A percentile compares a stretch with the other conserved stretches of the same genome.
Evolutionary conservation across 768 basidiomycete genomes (phyloP).

Genomic region (Tulasnella sp.): DNA sequence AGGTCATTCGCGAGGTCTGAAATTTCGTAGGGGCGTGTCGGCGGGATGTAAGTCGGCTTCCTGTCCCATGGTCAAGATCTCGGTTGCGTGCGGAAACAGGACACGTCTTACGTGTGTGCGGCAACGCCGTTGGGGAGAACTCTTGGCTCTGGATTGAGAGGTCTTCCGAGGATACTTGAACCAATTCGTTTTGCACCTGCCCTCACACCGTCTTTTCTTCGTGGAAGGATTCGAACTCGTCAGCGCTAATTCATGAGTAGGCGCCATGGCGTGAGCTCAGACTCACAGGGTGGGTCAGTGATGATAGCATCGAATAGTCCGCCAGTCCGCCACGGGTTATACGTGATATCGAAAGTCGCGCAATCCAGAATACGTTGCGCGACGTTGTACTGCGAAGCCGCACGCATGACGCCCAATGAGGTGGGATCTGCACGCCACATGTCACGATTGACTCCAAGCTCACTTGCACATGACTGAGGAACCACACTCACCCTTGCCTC

Average conservation of each 20-base stretch:
- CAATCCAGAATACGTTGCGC: constrained; percentile 63
- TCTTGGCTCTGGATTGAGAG: constrained; percentile 23
- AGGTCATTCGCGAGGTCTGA: constrained; percentile 72
- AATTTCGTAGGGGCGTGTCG: constrained; percentile 85
- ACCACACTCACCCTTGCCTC: constrained; percentile 59
- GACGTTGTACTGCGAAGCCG: constrained; percentile 76
- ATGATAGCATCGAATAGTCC: constrained; percentile 87
- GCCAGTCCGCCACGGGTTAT: constrained; percentile 78
- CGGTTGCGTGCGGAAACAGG: not conserved
- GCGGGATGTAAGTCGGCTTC: constrained; percentile 52
- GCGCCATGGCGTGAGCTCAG: not conserved
- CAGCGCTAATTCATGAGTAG: not conserved
- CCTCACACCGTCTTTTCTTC: constrained; percentile 68
- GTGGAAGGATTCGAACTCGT: not conserved
- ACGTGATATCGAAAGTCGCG: constrained; percentile 86
- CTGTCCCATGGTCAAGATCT: not conserved
- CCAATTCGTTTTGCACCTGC: constrained; percentile 68
- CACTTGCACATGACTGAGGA: not conserved
- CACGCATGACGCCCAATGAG: constrained; percentile 59
- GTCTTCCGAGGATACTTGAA: constrained; percentile 17
- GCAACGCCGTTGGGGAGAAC: constrained; percentile 26
- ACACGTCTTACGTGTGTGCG: constrained; percentile 28
- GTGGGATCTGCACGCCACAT: constrained; percentile 25
- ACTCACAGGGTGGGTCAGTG: constrained; percentile 86
- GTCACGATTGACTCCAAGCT: not conserved